Percentiles rank a stretch among this genome's conserved stretches.
These are phyloP conservation scores for Pseudocercospora musae DNA, from an alignment of 2,329 filamentous ascomycete genomes.

Conservation along the genomic window DNA sequence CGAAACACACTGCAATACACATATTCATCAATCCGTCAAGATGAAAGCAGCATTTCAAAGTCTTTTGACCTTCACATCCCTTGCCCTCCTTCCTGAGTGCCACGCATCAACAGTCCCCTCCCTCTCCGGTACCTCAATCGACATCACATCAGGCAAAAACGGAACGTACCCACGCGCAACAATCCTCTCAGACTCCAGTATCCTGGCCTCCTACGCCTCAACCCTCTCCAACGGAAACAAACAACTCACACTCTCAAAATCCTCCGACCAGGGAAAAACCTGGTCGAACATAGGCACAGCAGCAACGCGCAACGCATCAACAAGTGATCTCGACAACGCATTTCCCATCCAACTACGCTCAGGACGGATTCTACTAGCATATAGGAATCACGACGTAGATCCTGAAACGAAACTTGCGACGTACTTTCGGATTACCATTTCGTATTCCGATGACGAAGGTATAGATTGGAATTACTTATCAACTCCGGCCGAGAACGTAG, in stretches of 20 bases:
- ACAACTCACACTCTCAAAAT: slow-evolving; percentile 25
- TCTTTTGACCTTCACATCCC: not conserved
- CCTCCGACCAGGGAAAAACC: slow-evolving; percentile 21
- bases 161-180: slow-evolving; percentile 36
- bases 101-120: slow-evolving; percentile 4
- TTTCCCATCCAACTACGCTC: slow-evolving; percentile 35
- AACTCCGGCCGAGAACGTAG: slow-evolving; percentile 5
- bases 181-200: slow-evolving; percentile 30
- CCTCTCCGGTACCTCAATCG: slow-evolving; percentile 19
- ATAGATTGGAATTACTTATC: slow-evolving; percentile 37
- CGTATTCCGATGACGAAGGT: slow-evolving; percentile 44
- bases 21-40: no score
- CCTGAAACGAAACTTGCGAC: slow-evolving; percentile 20
- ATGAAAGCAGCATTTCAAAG: no score
- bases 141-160: slow-evolving; percentile 23
- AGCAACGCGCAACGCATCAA: slow-evolving; percentile 17
- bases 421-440: slow-evolving; percentile 44
- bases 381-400: slow-evolving; percentile 36
- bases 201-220: slow-evolving; percentile 34
- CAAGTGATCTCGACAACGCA: slow-evolving; percentile 33
- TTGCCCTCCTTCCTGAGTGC: not conserved
- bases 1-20: no score
- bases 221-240: slow-evolving; percentile 21
- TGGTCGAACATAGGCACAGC: slow-evolving; percentile 27
- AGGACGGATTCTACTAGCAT: slow-evolving; percentile 34